These are phyloP conservation scores for Claviceps digitariae DNA, from an alignment of 2,329 filamentous ascomycete species.

Conservation along the genomic window DNA sequence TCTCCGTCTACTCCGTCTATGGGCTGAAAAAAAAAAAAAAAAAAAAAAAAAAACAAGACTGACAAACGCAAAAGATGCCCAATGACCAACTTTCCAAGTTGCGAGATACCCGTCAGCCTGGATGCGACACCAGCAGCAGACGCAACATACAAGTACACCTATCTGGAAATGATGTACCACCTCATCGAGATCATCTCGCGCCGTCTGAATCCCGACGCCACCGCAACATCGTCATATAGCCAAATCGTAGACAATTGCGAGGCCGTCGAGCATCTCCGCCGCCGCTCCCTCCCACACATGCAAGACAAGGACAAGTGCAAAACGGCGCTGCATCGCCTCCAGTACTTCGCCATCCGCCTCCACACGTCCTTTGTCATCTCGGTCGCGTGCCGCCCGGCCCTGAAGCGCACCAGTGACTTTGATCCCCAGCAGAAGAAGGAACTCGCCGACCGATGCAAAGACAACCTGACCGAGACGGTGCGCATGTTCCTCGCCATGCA, in stretches of 20 bases:
- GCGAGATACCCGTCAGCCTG: slow-evolving; percentile 35
- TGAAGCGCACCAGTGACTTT: slow-evolving; percentile 40
- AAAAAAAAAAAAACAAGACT: background rate
- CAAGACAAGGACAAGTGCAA: slow-evolving; percentile 49
- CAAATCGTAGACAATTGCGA: slow-evolving; percentile 46
- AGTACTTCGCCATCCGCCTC: slow-evolving; percentile 50
- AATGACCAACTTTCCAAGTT: slow-evolving; percentile 46
- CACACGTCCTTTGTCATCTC: slow-evolving; percentile 54
- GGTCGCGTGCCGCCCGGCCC: slow-evolving; percentile 48
- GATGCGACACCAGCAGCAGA: slow-evolving; percentile 20
- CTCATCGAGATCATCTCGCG: slow-evolving; percentile 48
- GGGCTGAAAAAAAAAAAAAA: background rate
- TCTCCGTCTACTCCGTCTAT: background rate
- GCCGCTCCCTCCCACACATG: slow-evolving; percentile 36
- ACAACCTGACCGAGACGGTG: slow-evolving; percentile 50
- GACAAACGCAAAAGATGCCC: slow-evolving; percentile 30
- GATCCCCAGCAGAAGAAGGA: slow-evolving; percentile 37
- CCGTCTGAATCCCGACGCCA: slow-evolving; percentile 40
- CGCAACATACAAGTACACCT: slow-evolving; percentile 33
- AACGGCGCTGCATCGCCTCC: slow-evolving; percentile 47
- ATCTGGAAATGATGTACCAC: slow-evolving; percentile 52
- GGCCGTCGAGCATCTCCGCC: slow-evolving; percentile 37
- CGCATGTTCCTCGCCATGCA: slow-evolving; percentile 59
- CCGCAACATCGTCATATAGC: slow-evolving; percentile 33
- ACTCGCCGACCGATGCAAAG: slow-evolving; percentile 45